These are phyloP conservation scores for Hyaloperonospora brassicae DNA, from an alignment of 352 stramenopile genomes.

Conservation along the genomic window DNA sequence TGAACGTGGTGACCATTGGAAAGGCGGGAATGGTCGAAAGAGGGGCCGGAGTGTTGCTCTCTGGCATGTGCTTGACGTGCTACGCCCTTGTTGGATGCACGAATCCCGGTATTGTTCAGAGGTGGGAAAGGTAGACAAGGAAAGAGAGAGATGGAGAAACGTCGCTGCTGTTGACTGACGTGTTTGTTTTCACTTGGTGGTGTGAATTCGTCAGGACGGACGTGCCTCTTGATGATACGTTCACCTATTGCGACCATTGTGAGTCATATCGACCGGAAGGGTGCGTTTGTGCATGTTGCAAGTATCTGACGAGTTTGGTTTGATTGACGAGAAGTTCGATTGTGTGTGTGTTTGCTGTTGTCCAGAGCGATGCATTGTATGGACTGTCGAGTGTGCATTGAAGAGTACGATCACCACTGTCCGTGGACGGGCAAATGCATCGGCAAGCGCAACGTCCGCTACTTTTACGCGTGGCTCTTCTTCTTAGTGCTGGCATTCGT, in stretches of 20 bases:
- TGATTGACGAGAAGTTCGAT: background rate
- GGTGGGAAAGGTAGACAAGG: slow-evolving; percentile 14
- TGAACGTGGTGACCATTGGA: slow-evolving; percentile 44
- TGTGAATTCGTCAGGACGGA: slow-evolving; percentile 19
- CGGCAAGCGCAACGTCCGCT: slow-evolving; percentile 65
- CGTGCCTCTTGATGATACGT: slow-evolving; percentile 38
- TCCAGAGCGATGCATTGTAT: slow-evolving; percentile 73
- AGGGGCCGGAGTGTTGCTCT: slow-evolving; percentile 47
- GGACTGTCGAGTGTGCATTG: slow-evolving; percentile 83
- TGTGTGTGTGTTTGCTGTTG: background rate
- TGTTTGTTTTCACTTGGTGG: slow-evolving; percentile 1
- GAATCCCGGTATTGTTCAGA: slow-evolving; percentile 59
- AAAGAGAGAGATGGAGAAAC: background rate
- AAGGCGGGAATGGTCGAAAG: slow-evolving; percentile 38
- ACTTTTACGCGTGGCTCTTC: slow-evolving; percentile 81
- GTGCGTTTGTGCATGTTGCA: slow-evolving; percentile 27
- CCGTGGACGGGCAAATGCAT: slow-evolving; percentile 91
- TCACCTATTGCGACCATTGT: slow-evolving; percentile 76
- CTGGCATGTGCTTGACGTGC: slow-evolving; percentile 40
- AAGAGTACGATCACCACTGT: slow-evolving; percentile 88
- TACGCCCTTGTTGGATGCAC: slow-evolving; percentile 72
- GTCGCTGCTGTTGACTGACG: background rate
- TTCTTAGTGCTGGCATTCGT: slow-evolving; percentile 83
- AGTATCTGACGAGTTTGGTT: background rate
- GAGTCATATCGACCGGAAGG: slow-evolving; percentile 63